Evolutionary conservation across 1,139 yeast genomes (phyloP), one percentile per base, ranked within the genome.

Genomic region (Geotrichum klebahnii): DNA sequence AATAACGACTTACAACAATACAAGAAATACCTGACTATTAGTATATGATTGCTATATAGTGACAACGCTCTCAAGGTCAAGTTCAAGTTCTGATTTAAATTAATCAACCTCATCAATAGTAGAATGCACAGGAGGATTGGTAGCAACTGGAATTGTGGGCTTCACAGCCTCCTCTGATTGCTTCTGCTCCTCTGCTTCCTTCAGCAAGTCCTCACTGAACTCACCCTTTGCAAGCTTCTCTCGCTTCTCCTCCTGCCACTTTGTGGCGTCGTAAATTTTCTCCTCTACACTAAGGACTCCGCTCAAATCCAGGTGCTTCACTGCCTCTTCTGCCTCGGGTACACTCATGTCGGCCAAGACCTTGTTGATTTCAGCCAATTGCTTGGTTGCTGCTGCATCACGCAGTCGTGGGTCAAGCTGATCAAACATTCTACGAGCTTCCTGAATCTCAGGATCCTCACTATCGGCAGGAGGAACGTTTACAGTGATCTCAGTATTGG

Each of bases 231-330:
- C 48, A 5, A 48, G 45, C 37, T 48, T 48, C 22, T 48, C 45
- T 9, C 52, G 46, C 57, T 78, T 75, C 57, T 80, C 69, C 51
- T 75, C 72, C 39, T 80, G 74, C 72, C 84, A 84, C 52, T 81
- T 85, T 16, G 74, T 69, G 58, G 84, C 90, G 65, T 86, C 84
- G 60, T 87, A 92, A 53, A 87, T 69, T 56, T 84, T 72, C 8
- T 85, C 92, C 59, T 80, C 83, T 31, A 92, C 81, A 33, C 92
- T 87, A 22, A 92, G 81, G 24, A 88, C 90, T 5, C 90, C 92
- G 62, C 92, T 83, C 61, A 82, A 80, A 59, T 88, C 85, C 61
- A 92, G 80, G 50, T 80, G 67, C 54, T 83, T 90, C 59, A 92
- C 77, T 8, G 85, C 74, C 23, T 71, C 66, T 65, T 92, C 97